Evolutionary conservation across 2,329 filamentous ascomycete species (phyloP).

Genomic region (Cadophora sp.): DNA sequence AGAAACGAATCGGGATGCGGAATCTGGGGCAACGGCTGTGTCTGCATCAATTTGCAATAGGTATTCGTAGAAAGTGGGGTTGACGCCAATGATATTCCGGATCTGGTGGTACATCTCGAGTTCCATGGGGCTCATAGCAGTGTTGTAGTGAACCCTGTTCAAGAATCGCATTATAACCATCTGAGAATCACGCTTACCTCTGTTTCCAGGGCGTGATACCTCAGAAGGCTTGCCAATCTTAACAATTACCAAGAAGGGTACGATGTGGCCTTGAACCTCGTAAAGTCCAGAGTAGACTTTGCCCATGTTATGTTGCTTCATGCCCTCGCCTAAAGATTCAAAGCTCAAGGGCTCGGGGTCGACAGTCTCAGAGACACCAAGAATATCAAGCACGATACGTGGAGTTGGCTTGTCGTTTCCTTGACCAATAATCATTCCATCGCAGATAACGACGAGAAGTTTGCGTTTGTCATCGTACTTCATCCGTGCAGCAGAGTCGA

Average conservation of each 20-base stretch:
- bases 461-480: conserved; percentile 98
- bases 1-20: conserved; percentile 89
- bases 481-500: conserved; percentile 95
- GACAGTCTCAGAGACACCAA: conserved; percentile 91
- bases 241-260: conserved; percentile 95
- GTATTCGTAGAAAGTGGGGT: conserved; percentile 98
- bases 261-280: conserved; percentile 97
- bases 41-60: conserved; percentile 97
- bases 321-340: conserved; percentile 92
- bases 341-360: conserved; percentile 97
- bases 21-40: conserved; percentile 89
- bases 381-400: conserved; percentile 93
- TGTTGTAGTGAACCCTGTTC: conserved; percentile 97
- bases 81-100: conserved; percentile 97
- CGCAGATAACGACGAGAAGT: conserved; percentile 88
- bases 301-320: conserved; percentile 99
- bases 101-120: conserved; percentile 99
- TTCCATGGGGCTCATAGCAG: conserved; percentile 94
- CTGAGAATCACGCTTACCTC: conserved; percentile 98
- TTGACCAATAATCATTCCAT: conserved; percentile 99
- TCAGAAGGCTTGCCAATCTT: conserved; percentile 91
- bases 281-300: conserved; percentile 98
- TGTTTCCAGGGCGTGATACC: conserved; percentile 82
- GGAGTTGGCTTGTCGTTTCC: conserved; percentile 97
- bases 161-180: conserved; percentile 99